phyloP scores from a whole-genome alignment of 83 land plant genomes.

The Thuja plicata region DNA sequence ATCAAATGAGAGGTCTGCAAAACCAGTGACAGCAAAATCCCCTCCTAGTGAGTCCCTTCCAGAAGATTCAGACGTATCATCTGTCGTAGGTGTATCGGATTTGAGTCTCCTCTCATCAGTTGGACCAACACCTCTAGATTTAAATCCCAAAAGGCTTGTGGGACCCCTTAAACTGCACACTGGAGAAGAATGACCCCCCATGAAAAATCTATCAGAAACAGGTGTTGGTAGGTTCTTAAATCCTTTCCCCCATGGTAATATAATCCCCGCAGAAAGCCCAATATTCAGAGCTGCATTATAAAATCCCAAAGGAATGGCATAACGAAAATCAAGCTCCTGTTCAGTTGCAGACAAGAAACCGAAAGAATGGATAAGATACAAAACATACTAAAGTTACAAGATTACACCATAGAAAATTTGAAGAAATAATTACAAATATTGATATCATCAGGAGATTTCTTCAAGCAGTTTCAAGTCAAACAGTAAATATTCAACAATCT shows the following conservation, averaged over 20 bases:
- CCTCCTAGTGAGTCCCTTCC: conserved; percentile 87
- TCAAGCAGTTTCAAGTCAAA: background rate
- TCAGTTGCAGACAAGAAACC: background rate
- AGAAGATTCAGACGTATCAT: conserved; percentile 28
- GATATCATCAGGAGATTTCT: background rate
- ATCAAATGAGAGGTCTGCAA: conserved; percentile 96
- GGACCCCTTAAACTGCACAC: conserved; percentile 84
- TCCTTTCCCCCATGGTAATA: conserved; percentile 83
- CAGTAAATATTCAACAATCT: background rate
- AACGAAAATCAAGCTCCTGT: conserved; percentile 92
- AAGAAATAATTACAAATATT: background rate
- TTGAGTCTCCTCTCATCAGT: conserved; percentile 54
- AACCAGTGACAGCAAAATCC: conserved; percentile 80
- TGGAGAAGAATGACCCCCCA: conserved; percentile 87
- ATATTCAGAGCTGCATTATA: conserved; percentile 78
- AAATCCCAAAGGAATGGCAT: conserved; percentile 85
- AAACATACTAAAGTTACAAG: background rate
- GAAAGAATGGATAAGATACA: background rate
- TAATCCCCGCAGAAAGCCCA: conserved; percentile 77
- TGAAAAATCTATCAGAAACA: conserved; percentile 79
- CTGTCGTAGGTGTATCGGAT: conserved; percentile 15
- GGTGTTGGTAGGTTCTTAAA: conserved; percentile 60
- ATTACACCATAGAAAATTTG: background rate
- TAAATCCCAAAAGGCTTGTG: conserved; percentile 72
- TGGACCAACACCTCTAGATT: conserved; percentile 88